Evolutionary conservation across 192 early-diverging fungal species (phyloP), one percentile per base, ranked within the genome.

Genomic region (Entomortierella chlamydospora): DNA sequence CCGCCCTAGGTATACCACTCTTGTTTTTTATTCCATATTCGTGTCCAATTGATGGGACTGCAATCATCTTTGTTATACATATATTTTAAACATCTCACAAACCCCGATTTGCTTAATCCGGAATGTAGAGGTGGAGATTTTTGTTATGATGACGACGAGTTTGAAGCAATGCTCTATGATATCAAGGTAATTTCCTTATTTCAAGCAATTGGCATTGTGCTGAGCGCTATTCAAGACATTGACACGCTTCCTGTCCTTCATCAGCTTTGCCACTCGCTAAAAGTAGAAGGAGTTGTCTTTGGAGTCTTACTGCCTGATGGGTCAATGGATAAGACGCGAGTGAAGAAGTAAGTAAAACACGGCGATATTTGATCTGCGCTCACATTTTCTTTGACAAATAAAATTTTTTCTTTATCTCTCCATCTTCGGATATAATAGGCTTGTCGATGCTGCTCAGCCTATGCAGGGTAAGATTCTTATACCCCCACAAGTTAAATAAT

Each of bases 51-150:
- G n/a, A n/a, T n/a, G n/a, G n/a, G n/a, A n/a, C n/a, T n/a, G n/a
- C n/a, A n/a, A n/a, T n/a, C n/a, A n/a, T n/a, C n/a, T n/a, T n/a
- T n/a, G 39, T 13, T 41, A 41, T 41, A 41, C 39, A 41, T 28
- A 39, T 6, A 4, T 26, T 10, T 12, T 2, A 12, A 56, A 30
- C 23, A 25, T 29, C 37, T 49, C 9, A 42, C 31, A n/a, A 4
- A 43, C 51, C 30, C 26, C 23, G n/a, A n/a, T n/a, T n/a, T n/a
- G n/a, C n/a, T n/a, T n/a, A n/a, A n/a, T n/a, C n/a, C n/a, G n/a
- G n/a, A n/a, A 26, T 28, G 29, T 13, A 85, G 91, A 73, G 86
- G 88, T 8, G 91, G 91, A 5, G 91, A 92, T 52, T 92, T 92
- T 81, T 77, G 83, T 49, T 86, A 86, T 61, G 83, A 57, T 22